Evolutionary conservation across 805 yeast species (phyloP).

Genomic region (Starmerella apis): DNA sequence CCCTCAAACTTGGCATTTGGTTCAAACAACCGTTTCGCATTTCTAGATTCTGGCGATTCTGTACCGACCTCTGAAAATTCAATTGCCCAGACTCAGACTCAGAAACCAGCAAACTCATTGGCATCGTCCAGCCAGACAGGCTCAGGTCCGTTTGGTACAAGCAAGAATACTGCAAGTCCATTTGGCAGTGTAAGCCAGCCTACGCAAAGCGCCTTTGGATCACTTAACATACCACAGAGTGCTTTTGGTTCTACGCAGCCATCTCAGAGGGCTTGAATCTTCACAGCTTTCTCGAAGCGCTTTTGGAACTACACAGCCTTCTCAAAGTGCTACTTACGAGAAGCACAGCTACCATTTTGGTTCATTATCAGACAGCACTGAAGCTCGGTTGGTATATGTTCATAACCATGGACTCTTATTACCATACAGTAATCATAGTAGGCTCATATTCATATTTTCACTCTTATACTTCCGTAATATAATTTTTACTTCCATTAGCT

Average conservation of each 20-base stretch:
- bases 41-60: background rate
- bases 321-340: too few relatives aligned
- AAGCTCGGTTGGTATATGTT: too few relatives aligned
- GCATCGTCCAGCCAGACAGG: background rate
- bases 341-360: too few relatives aligned
- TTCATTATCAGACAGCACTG: too few relatives aligned
- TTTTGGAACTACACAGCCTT: background rate
- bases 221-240: background rate
- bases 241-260: background rate
- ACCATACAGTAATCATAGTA: background rate
- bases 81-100: background rate
- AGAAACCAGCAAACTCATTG: constrained; percentile 1
- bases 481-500: too few relatives aligned
- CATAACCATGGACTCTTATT: background rate
- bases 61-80: background rate
- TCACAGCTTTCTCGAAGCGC: background rate
- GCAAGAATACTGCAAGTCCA: background rate
- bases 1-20: too few relatives aligned
- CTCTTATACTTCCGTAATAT: too few relatives aligned
- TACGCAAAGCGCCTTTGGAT: background rate
- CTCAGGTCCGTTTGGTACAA: background rate
- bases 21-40: background rate
- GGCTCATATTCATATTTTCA: background rate
- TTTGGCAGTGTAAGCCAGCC: background rate
- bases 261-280: background rate